Percentiles rank a stretch among this genome's conserved stretches.
phyloP scores from a whole-genome alignment of 2,329 filamentous ascomycete species.

The Monosporascus sp. region DNA sequence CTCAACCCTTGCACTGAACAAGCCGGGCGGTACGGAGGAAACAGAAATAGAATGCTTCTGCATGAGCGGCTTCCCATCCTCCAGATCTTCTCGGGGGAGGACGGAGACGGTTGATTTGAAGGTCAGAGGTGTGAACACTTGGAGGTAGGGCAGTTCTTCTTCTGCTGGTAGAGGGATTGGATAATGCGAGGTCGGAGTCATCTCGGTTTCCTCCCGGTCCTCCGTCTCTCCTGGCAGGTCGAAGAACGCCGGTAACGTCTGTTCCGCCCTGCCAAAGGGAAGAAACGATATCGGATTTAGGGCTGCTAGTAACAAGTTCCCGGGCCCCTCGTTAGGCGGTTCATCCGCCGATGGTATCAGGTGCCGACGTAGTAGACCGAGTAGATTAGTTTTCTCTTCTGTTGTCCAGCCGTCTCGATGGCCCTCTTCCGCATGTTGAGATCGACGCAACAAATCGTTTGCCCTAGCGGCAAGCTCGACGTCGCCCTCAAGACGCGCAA shows the following conservation, averaged over 20 bases:
- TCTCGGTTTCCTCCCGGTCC: constrained; percentile 25
- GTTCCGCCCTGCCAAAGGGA: constrained; percentile 39
- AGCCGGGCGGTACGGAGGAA: constrained; percentile 40
- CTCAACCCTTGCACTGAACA: constrained; percentile 54
- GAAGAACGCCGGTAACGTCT: constrained; percentile 20
- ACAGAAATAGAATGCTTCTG: constrained; percentile 55
- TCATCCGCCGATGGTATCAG: constrained; percentile 33
- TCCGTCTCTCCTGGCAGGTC: constrained; percentile 15
- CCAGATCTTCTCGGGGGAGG: constrained; percentile 28
- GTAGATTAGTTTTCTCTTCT: constrained; percentile 32
- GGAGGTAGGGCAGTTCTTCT: constrained; percentile 64
- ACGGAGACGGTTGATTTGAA: constrained; percentile 51
- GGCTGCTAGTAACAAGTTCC: constrained; percentile 43
- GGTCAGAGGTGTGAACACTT: constrained; percentile 64
- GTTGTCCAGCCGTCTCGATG: constrained; percentile 17
- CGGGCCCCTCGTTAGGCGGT: constrained; percentile 23
- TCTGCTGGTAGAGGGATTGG: constrained; percentile 57
- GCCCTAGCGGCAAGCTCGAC: constrained; percentile 52
- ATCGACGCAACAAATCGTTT: constrained; percentile 48
- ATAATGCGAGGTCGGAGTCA: constrained; percentile 54
- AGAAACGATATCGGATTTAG: constrained; percentile 47
- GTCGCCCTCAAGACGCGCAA: constrained; percentile 53
- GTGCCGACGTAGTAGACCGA: constrained; percentile 36
- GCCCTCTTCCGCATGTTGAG: constrained; percentile 28
- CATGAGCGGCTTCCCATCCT: constrained; percentile 29